Conservation (phyloP, 192 early-diverging fungal species). For the Entrophospora sp. region DNA sequence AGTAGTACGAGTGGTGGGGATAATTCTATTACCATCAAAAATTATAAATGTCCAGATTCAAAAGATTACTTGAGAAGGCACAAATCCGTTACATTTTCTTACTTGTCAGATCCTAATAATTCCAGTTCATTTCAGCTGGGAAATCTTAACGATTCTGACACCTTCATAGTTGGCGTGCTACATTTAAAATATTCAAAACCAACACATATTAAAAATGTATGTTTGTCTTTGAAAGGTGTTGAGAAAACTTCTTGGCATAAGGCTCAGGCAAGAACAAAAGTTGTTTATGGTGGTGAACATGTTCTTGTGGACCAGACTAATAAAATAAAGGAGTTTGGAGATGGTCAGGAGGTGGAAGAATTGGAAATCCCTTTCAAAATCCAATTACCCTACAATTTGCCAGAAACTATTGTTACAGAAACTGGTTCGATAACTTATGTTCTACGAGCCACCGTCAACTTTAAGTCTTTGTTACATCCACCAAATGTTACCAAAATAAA, state of each 20-base stretch:
- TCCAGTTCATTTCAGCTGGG: conserved; percentile 2
- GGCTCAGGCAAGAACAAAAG: conserved; percentile 16
- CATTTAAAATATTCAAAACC: conserved; percentile 4
- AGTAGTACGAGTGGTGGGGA: too few species aligned
- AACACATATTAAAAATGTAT: background rate
- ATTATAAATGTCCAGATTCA: too few species aligned
- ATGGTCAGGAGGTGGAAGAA: background rate
- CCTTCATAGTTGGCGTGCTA: conserved; percentile 1
- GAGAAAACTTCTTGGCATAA: conserved; percentile 19
- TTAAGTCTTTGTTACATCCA: background rate
- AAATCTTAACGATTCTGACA: conserved; percentile 6
- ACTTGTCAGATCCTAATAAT: background rate
- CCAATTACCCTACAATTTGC: conserved; percentile 17
- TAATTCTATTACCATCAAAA: too few species aligned
- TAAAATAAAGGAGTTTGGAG: background rate
- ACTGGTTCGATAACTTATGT: conserved; percentile 2
- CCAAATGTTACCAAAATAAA: conserved; percentile 4
- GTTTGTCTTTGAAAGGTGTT: background rate
- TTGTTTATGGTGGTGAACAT: conserved; percentile 2
- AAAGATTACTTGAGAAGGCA: background rate
- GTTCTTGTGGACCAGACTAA: conserved; percentile 6
- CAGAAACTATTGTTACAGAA: conserved; percentile 5
- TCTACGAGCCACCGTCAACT: conserved; percentile 3
- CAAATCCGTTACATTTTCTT: conserved; percentile 13
- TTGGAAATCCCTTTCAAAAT: conserved; percentile 15